Percentiles rank a stretch among this genome's conserved stretches.
Evolutionary conservation across 768 basidiomycete genomes (phyloP).

Genomic region (Tephrocybe rancida): DNA sequence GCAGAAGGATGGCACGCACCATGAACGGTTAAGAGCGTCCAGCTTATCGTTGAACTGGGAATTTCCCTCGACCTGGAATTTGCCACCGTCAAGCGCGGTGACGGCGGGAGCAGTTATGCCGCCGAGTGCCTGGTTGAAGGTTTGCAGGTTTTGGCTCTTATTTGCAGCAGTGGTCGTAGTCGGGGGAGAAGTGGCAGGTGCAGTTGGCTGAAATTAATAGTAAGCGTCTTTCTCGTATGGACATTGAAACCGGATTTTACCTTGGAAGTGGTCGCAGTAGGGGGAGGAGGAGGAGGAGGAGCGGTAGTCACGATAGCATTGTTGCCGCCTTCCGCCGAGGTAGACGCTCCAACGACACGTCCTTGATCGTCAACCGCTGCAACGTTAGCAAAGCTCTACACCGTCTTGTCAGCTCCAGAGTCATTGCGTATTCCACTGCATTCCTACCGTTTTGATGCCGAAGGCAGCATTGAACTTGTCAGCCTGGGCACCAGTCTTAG

Average conservation of each 20-base stretch:
- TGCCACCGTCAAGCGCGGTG: conserved; percentile 37
- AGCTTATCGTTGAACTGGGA: conserved; percentile 43
- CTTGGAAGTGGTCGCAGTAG: conserved; percentile 4
- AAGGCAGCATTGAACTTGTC: conserved; percentile 66
- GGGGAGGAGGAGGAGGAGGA: no score
- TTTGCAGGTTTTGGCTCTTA: conserved; percentile 23
- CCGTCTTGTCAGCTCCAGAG: background rate
- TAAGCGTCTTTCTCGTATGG: no score
- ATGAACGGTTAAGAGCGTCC: conserved; percentile 51
- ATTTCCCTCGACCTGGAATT: conserved; percentile 54
- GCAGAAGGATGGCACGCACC: conserved; percentile 26
- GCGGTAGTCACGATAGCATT: conserved; percentile 12
- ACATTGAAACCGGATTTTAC: background rate
- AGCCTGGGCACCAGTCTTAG: conserved; percentile 54
- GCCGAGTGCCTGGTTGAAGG: conserved; percentile 52
- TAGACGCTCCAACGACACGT: conserved; percentile 25
- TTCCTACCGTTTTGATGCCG: conserved; percentile 48
- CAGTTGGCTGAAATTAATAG: conserved; percentile 8
- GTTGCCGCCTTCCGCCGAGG: background rate
- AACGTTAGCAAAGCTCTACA: conserved; percentile 48
- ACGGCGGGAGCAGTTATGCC: conserved; percentile 50
- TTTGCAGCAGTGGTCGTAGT: conserved; percentile 10
- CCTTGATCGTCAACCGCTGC: conserved; percentile 49
- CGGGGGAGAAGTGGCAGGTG: conserved; percentile 14
- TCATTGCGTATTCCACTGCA: background rate